These are phyloP conservation scores for Vinca minor DNA, from an alignment of 257 asterid species.

Conservation along the genomic window DNA sequence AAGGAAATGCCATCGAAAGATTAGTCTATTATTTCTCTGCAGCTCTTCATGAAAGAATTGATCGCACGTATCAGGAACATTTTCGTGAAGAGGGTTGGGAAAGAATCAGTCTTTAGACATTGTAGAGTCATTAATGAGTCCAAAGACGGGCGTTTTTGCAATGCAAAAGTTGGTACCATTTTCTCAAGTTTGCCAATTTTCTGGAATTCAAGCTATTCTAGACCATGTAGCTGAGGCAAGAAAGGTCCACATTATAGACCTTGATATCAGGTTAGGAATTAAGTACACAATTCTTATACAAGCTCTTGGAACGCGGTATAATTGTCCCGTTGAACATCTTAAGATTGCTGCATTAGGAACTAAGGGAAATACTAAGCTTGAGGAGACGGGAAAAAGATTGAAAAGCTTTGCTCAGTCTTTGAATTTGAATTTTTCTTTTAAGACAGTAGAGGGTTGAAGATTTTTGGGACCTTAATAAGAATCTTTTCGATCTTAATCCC, in stretches of 20 bases:
- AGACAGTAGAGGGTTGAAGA: conserved; percentile 29
- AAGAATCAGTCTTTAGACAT: conserved; percentile 1
- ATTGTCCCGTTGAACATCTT: conserved; percentile 28
- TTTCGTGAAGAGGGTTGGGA: conserved; percentile 7
- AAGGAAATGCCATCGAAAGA: conserved; percentile 28
- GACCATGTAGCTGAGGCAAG: conserved; percentile 32
- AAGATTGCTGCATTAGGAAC: conserved; percentile 45
- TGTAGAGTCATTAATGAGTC: conserved; percentile 5
- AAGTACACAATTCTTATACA: conserved; percentile 52
- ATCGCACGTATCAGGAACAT: conserved; percentile 21
- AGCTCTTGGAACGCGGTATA: conserved; percentile 33
- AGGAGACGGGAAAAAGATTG: conserved; percentile 34
- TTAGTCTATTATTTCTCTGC: conserved; percentile 24
- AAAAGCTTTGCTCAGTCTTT: conserved; percentile 39
- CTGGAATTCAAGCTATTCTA: conserved; percentile 45
- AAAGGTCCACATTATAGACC: conserved; percentile 47
- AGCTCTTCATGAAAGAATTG: conserved; percentile 26
- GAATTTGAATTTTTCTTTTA: conserved; percentile 32
- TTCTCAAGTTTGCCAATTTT: conserved; percentile 36
- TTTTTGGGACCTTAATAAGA: conserved; percentile 24
- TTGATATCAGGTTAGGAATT: conserved; percentile 35
- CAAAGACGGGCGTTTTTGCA: conserved; percentile 13
- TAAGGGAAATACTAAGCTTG: conserved; percentile 22
- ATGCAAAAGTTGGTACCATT: conserved; percentile 36
- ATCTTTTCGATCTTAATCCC: conserved; percentile 18